Evolutionary conservation across 148 eudicot species (phyloP).

Genomic region (Fagopyrum homotropicum): DNA sequence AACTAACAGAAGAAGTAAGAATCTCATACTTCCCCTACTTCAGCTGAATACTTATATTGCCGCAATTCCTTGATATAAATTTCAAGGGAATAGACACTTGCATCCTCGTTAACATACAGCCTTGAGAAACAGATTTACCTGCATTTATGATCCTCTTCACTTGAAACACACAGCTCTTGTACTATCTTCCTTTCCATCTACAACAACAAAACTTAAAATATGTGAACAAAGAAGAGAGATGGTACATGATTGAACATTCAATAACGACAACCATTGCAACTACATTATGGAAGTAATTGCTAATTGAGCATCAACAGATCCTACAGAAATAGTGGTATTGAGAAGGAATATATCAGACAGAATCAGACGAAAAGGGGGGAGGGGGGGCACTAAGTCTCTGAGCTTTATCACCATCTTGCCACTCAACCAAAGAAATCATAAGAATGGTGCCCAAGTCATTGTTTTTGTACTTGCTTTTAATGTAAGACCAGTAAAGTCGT

Average conservation of each 20-base stretch:
- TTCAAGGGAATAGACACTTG: neutral
- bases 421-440: neutral
- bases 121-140: slow-evolving; percentile 28
- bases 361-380: neutral
- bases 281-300: neutral
- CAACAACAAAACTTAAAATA: neutral
- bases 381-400: neutral
- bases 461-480: too few relatives aligned
- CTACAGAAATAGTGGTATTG: neutral
- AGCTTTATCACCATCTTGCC: neutral
- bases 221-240: neutral
- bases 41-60: neutral
- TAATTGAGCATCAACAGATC: neutral
- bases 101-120: neutral
- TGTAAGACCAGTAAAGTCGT: neutral
- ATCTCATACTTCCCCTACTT: neutral
- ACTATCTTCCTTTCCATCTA: slow-evolving; percentile 34
- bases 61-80: neutral
- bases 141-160: slow-evolving; percentile 28
- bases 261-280: neutral
- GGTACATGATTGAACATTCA: slow-evolving; percentile 40
- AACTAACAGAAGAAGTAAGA: neutral
- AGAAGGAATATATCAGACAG: neutral
- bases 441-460: neutral
- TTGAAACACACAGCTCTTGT: slow-evolving; percentile 25